phyloP scores from a whole-genome alignment of 176 grass and related monocot species.

The Cenchrus purpureus region DNA sequence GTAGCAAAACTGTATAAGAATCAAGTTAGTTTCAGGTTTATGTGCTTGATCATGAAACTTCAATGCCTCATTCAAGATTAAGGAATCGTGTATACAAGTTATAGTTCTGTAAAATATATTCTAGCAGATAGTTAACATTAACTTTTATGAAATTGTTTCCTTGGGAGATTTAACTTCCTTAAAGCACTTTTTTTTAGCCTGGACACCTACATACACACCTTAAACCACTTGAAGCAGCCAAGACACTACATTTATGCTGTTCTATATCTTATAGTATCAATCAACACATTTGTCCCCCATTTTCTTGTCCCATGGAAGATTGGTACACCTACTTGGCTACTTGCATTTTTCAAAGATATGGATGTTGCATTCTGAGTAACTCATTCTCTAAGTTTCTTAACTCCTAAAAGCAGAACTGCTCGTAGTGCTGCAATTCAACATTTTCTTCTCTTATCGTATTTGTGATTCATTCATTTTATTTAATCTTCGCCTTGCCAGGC shows the following conservation, averaged over 20 bases:
- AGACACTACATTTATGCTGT: not conserved
- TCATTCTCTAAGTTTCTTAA: not conserved
- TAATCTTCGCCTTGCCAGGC: slow-evolving; percentile 44
- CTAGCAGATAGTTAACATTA: not conserved
- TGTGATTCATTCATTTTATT: not conserved
- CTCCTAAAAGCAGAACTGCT: not conserved
- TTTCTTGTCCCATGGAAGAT: slow-evolving; percentile 13
- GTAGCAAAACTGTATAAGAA: not conserved
- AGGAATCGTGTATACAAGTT: not conserved
- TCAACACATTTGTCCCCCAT: not conserved
- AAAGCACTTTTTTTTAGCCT: not conserved
- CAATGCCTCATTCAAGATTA: not conserved
- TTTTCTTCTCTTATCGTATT: slow-evolving; percentile 33
- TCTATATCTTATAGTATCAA: not conserved
- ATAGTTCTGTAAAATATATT: not conserved
- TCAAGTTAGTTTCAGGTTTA: slow-evolving; percentile 5
- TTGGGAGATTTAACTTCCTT: not conserved
- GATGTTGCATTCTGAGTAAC: not conserved
- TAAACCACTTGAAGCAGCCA: slow-evolving; percentile 9
- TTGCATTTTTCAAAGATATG: not conserved
- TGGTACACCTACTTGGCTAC: not conserved
- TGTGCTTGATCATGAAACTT: slow-evolving; percentile 1
- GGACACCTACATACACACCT: not conserved
- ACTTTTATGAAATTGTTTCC: slow-evolving; percentile 10
- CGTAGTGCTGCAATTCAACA: not conserved